Percentiles rank a stretch among this genome's conserved stretches.
Evolutionary conservation across 2,329 filamentous ascomycete genomes (phyloP).

Genomic region (Fusarium verrucosum): DNA sequence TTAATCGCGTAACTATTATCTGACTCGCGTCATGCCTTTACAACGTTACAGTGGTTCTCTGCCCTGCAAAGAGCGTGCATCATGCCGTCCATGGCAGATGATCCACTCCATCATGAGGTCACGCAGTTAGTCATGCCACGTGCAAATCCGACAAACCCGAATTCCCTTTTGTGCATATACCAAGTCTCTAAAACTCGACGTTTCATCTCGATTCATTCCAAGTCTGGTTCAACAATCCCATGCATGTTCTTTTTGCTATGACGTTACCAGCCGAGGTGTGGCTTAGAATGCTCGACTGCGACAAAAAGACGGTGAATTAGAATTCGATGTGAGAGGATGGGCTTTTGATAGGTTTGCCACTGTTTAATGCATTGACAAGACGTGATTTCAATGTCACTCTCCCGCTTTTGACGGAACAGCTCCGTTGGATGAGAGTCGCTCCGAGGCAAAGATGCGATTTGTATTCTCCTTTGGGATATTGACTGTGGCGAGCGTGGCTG

Average conservation of each 20-base stretch:
- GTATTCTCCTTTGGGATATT: background rate
- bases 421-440: background rate
- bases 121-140: conserved; percentile 29
- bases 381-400: conserved; percentile 7
- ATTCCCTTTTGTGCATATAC: conserved; percentile 13
- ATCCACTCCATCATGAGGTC: conserved; percentile 44
- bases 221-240: conserved; percentile 6
- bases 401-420: background rate
- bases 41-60: conserved; percentile 17
- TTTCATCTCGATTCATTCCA: conserved; percentile 11
- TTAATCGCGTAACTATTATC: background rate
- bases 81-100: conserved; percentile 38
- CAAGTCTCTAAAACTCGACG: background rate
- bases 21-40: conserved; percentile 6
- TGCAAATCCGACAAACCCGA: conserved; percentile 7
- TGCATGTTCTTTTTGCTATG: too few relatives aligned
- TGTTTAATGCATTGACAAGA: background rate
- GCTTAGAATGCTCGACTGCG: background rate
- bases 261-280: too few relatives aligned
- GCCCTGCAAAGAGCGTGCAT: conserved; percentile 7
- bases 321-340: background rate
- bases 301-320: background rate
- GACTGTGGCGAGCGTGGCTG: conserved; percentile 3
- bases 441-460: background rate
- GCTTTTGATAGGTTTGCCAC: conserved; percentile 7